Evolutionary conservation across 495 filamentous ascomycete species (phyloP), one percentile per base, ranked within the genome.

Genomic region (Penicillium chermesinum): DNA sequence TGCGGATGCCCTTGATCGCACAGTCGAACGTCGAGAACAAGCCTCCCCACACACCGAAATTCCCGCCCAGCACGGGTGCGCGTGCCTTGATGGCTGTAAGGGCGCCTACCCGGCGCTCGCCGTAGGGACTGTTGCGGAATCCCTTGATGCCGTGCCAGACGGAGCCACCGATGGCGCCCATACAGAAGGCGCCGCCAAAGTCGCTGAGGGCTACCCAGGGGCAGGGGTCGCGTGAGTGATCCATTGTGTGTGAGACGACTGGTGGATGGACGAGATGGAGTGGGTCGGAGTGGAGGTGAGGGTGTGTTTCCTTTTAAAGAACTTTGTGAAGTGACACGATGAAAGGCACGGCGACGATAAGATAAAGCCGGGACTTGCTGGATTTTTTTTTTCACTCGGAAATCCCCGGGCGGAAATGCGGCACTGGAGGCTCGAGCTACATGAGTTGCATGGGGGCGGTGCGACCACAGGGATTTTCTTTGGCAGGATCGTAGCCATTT

Each of bases 81-180:
- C 93, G 85, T 44, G 90, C 88, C 76, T 98, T 98, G 72, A 98
- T 91, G 27, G 93, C 93, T 56, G 94, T 96, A 67, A 98, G 72
- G 37, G 94, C 89, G 55, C 94, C 93, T 75, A 97, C 90, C 67
- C 91, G 78, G 59, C 93, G 81, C 79, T 97, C 94, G 58, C 93
- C 93, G 67, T 95, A 89, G 41, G 83, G 83, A 48, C 77, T 82
- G 76, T 95, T 95, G 38, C 91, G 72, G 75, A 88, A 95, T 44
- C 91, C 93, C 75, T 98, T 98, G 38, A 98, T 83, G 59, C 94
- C 94, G 71, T 98, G 93, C 93, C 93, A 98, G 65, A 97, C 83
- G 47, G 87, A 83, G 62, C 93, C 93, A 62, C 93, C 93, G 54
- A 98, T 89, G 37, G 72, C 25, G 48, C 91, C 91, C 91, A 98